These are phyloP conservation scores for Sugiyamaella novakii DNA, from an alignment of 1,139 yeast genomes.

Conservation along the genomic window DNA sequence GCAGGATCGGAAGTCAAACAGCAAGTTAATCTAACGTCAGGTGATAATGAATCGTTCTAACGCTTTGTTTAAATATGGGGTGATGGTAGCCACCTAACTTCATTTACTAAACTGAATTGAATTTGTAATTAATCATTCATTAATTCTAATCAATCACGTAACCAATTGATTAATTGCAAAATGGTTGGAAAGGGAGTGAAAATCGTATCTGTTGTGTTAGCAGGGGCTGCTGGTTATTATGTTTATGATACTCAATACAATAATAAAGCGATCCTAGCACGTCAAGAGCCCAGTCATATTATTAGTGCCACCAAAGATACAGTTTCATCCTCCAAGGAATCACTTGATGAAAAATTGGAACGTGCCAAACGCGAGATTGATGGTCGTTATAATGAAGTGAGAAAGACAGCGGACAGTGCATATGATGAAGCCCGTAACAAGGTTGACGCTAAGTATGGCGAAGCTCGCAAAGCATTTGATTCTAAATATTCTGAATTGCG, in stretches of 20 bases:
- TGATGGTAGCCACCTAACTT: too few species aligned
- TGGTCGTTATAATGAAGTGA: slow-evolving; percentile 17
- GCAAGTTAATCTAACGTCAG: too few species aligned
- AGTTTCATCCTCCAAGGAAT: neutral
- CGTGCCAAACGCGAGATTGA: slow-evolving; percentile 6
- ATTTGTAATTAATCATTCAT: too few species aligned
- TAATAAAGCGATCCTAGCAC: slow-evolving; percentile 34
- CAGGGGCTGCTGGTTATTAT: slow-evolving; percentile 48
- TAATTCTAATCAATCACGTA: too few species aligned
- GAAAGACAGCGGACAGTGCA: slow-evolving; percentile 17
- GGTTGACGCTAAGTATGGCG: slow-evolving; percentile 12
- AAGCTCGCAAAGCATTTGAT: slow-evolving; percentile 13
- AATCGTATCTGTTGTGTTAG: slow-evolving; percentile 34
- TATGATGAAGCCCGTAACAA: slow-evolving; percentile 13
- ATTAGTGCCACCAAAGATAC: slow-evolving; percentile 21
- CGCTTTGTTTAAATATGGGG: too few species aligned
- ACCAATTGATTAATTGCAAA: too few species aligned
- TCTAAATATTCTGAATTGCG: slow-evolving; percentile 7
- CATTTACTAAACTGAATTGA: too few species aligned
- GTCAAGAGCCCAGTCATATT: slow-evolving; percentile 30
- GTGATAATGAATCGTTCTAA: too few species aligned
- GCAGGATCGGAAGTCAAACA: too few species aligned
- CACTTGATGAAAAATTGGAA: slow-evolving; percentile 5
- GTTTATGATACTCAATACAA: slow-evolving; percentile 42
- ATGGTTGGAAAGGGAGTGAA: slow-evolving; percentile 23